Evolutionary conservation across 2,329 filamentous ascomycete genomes (phyloP), one percentile per base, ranked within the genome.

Genomic region (Torrubiellomyces zombiae): DNA sequence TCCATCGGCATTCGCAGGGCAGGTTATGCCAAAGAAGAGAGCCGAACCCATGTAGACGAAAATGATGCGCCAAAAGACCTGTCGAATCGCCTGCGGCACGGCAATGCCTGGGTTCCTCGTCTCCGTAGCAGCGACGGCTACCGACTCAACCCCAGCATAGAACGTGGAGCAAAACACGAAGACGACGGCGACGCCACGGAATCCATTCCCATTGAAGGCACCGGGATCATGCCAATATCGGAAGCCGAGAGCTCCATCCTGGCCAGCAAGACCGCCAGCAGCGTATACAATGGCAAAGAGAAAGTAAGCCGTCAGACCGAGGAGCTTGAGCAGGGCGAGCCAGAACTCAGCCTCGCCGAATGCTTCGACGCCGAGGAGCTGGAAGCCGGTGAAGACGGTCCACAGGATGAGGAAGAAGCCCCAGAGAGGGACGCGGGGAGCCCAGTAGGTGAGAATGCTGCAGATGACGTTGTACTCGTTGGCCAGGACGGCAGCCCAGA

Each of bases 331-430:
- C 10, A 75, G 59, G 1, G 76, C 73, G 28, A 83, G 64, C 75
- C 76, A 83, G 41, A 83, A 82, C 42, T 86, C 79, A 7, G 75
- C 69, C 42, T 85, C 78, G 9, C 78, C 78, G 42, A 82, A 85
- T 4, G 73, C 68, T 37, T 73, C 67, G 2, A 83, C 72, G 2
- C 75, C 75, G 2, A 82, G 54, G 17, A 82, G 58, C 38, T 82
- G 78, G 30, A 82, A 69, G 0, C 52, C 58, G 1, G 74, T 56
- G 33, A 83, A 78, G 0, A 69, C 50, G n/a, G 70, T 63, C 70
- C 76, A 82, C 36, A 82, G 71, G n/a, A 82, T 63, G 16, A 75
- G 53, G 30, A 82, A 80, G 42, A 60, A 83, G 31, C 57, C 75
- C 75, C 56, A 81, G 42, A 63, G 51, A 28, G 61, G 77, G 21